phyloP scores from a whole-genome alignment of 768 basidiomycete species.

The Chalciporus piperatus region DNA sequence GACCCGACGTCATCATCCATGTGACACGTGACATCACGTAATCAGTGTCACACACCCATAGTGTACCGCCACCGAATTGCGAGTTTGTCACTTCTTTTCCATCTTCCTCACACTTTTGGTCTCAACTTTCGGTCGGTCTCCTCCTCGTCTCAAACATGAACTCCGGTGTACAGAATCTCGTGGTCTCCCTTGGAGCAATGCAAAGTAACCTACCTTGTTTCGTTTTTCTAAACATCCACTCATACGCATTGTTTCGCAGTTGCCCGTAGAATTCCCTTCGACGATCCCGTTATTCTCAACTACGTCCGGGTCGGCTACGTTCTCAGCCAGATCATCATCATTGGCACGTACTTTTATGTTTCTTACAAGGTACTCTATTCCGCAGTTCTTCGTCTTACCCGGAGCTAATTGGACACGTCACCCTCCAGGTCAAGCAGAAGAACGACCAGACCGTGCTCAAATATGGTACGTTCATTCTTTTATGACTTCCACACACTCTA shows the following conservation, averaged over 20 bases:
- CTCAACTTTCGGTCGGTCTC: conserved; percentile 7
- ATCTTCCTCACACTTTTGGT: conserved; percentile 10
- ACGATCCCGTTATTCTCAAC: conserved; percentile 77
- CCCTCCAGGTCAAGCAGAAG: conserved; percentile 79
- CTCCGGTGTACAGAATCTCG: conserved; percentile 74
- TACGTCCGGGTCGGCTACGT: conserved; percentile 87
- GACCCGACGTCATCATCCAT: conserved; percentile 23
- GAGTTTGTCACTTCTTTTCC: conserved; percentile 1
- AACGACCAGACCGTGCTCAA: conserved; percentile 96
- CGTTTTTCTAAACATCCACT: neutral
- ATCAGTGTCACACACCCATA: neutral
- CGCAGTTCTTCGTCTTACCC: neutral
- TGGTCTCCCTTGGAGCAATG: conserved; percentile 92
- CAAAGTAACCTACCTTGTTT: conserved; percentile 48
- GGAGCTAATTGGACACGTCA: conserved; percentile 15
- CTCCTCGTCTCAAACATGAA: conserved; percentile 50
- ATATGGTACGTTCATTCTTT: conserved; percentile 63
- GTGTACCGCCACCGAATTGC: too few species aligned
- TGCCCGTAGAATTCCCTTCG: conserved; percentile 87
- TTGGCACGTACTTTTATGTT: conserved; percentile 78
- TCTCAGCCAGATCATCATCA: conserved; percentile 62
- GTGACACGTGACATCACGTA: conserved; percentile 22
- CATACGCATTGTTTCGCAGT: conserved; percentile 44
- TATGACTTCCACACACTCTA: neutral
- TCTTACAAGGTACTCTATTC: conserved; percentile 54